Conservation (phyloP, 2,329 filamentous ascomycete genomes). For the Aspergillus oerlinghausenensis region DNA sequence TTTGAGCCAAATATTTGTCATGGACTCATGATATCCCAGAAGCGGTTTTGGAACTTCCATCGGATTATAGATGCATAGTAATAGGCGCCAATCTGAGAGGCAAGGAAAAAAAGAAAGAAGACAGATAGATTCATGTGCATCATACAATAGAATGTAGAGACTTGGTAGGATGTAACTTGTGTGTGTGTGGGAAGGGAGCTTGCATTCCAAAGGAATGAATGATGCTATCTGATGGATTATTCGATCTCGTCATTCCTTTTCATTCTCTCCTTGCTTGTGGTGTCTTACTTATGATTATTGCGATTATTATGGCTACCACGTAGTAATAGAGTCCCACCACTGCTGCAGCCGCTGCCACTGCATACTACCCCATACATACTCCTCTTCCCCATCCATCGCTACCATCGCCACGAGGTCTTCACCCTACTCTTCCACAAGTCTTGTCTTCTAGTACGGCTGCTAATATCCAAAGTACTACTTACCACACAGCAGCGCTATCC, state of each 20-base stretch:
- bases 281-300: neutral
- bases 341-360: neutral
- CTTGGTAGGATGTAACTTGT: neutral
- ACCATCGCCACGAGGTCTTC: neutral
- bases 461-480: neutral
- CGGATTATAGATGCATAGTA: neutral
- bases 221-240: neutral
- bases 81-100: neutral
- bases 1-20: neutral
- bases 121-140: neutral
- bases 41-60: neutral
- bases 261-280: neutral
- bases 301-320: neutral
- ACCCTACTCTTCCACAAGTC: neutral
- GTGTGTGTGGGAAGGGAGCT: neutral
- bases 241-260: conserved; percentile 1
- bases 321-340: neutral
- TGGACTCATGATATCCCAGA: neutral
- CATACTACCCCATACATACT: neutral
- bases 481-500: neutral
- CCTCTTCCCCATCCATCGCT: neutral
- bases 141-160: neutral
- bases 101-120: neutral
- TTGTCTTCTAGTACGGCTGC: too few species aligned
- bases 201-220: neutral